These are phyloP conservation scores for Ophiostoma australiae DNA, from an alignment of 2,329 filamentous ascomycete genomes.

Conservation along the genomic window DNA sequence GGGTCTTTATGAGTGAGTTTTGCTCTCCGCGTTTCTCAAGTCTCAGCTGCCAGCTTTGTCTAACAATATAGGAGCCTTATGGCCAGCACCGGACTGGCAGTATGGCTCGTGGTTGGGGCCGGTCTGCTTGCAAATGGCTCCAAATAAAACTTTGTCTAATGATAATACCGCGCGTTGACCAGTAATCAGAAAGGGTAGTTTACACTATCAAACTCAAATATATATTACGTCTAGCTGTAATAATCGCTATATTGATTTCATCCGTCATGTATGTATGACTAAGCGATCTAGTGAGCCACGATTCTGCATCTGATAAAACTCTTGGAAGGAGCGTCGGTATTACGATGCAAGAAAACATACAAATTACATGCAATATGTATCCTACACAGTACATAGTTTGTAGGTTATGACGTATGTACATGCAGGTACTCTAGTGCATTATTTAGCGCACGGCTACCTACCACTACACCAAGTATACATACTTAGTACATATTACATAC, in stretches of 20 bases:
- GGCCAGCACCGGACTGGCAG: not conserved
- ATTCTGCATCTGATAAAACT: not conserved
- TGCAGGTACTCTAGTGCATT: not conserved
- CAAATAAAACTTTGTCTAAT: too few species aligned
- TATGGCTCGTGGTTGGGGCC: not conserved
- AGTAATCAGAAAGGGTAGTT: too few species aligned
- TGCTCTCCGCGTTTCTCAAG: not conserved
- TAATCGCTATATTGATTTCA: too few species aligned
- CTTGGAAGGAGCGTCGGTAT: not conserved
- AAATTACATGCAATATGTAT: too few species aligned
- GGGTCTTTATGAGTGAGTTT: slow-evolving; percentile 17
- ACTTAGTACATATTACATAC: not conserved
- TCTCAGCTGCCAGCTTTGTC: not conserved
- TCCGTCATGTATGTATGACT: not conserved
- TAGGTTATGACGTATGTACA: not conserved
- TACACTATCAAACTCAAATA: too few species aligned
- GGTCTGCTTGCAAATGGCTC: not conserved
- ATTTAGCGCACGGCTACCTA: not conserved
- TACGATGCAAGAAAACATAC: not conserved
- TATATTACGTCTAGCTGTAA: too few species aligned
- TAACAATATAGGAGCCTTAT: not conserved
- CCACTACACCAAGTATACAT: not conserved
- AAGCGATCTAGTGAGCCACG: too few species aligned
- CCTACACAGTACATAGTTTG: too few species aligned
- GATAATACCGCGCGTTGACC: too few species aligned